Conservation (phyloP, 441 rosid genomes). For the Isatis lusitanica region DNA sequence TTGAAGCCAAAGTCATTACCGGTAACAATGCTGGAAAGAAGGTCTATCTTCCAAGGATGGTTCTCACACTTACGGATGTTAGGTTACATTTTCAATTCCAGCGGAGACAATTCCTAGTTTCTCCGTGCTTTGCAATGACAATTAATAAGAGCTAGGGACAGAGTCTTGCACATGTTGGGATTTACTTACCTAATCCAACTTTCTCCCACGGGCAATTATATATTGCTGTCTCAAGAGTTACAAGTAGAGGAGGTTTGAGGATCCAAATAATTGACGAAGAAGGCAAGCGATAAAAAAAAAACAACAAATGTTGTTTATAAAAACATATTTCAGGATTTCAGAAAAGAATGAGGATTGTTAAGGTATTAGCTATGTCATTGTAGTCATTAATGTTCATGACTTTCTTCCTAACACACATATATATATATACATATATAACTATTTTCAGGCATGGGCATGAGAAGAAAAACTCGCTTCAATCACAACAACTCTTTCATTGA, state of each 20-base stretch:
- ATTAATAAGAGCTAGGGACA: not conserved
- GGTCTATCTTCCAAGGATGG: not conserved
- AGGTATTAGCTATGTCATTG: not conserved
- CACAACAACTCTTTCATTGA: too few relatives aligned
- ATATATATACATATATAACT: too few relatives aligned
- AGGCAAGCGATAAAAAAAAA: not conserved
- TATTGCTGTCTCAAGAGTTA: not conserved
- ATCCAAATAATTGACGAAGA: not conserved
- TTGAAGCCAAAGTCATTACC: not conserved
- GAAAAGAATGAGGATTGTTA: not conserved
- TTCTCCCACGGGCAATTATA: too few relatives aligned
- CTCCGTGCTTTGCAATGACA: conserved; percentile 4
- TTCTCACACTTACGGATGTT: not conserved
- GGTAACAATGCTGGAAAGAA: not conserved
- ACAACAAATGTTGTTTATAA: conserved; percentile 9
- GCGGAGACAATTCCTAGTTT: not conserved
- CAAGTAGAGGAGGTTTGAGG: not conserved
- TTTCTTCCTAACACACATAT: not conserved
- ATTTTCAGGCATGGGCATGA: too few relatives aligned
- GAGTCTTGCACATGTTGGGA: not conserved
- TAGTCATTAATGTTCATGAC: not conserved
- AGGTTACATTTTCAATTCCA: not conserved
- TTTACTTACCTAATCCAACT: not conserved
- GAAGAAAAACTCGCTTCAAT: too few relatives aligned
- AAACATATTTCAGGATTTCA: not conserved